phyloP scores from a whole-genome alignment of 352 stramenopile genomes.

The Pythium sp. region DNA sequence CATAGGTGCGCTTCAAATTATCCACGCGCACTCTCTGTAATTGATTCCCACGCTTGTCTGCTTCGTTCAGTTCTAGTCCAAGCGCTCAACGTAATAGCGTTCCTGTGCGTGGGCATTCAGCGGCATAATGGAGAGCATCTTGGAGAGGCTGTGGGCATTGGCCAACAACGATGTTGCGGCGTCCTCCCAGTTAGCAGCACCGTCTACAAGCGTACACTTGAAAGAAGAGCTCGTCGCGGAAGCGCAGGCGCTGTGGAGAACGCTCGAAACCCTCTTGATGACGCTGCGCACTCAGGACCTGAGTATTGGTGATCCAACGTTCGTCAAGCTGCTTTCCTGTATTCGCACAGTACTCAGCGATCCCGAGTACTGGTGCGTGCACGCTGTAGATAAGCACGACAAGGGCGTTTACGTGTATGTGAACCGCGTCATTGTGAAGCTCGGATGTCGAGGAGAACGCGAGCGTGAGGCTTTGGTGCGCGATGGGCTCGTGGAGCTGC shows the following conservation, averaged over 20 bases:
- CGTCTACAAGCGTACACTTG: slow-evolving; percentile 3
- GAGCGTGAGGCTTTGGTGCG: slow-evolving; percentile 46
- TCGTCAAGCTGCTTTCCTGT: slow-evolving; percentile 43
- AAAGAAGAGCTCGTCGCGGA: slow-evolving; percentile 29
- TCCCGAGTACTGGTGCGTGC: slow-evolving; percentile 23
- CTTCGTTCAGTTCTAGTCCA: slow-evolving; percentile 1
- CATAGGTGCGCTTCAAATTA: neutral
- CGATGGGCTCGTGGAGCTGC: slow-evolving; percentile 32
- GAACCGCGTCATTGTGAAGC: slow-evolving; percentile 40
- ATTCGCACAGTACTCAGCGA: slow-evolving; percentile 34
- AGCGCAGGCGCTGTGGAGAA: slow-evolving; percentile 50
- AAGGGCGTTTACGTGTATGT: slow-evolving; percentile 37
- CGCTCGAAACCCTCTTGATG: slow-evolving; percentile 43
- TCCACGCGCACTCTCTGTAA: neutral
- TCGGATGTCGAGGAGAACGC: slow-evolving; percentile 40
- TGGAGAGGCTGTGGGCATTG: slow-evolving; percentile 41
- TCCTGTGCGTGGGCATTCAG: neutral
- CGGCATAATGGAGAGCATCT: slow-evolving; percentile 36
- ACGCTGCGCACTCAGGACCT: slow-evolving; percentile 35
- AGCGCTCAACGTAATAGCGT: neutral
- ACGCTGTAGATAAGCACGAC: slow-evolving; percentile 15
- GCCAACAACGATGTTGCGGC: slow-evolving; percentile 25
- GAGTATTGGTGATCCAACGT: slow-evolving; percentile 29
- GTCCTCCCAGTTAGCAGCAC: neutral
- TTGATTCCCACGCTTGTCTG: neutral